Evolutionary conservation across 2,329 filamentous ascomycete species (phyloP), one percentile per base, ranked within the genome.

Genomic region (Botrytis pseudocinerea): DNA sequence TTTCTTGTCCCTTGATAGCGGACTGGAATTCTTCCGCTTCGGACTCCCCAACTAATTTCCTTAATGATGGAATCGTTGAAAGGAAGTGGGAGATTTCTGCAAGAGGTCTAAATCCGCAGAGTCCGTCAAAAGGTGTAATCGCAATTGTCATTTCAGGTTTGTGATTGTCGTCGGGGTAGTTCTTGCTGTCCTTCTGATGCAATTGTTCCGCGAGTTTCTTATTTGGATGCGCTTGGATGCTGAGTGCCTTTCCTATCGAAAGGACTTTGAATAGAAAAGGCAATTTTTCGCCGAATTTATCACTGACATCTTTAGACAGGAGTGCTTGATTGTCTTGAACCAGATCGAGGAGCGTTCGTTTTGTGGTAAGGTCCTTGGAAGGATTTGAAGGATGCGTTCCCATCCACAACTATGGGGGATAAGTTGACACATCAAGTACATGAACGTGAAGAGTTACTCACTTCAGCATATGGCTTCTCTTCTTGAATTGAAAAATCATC

Each of bases 121-220:
- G 88, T 0, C 96, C 96, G 81, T 98, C 95, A 77, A 99, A 99
- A 0, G 94, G 92, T 1, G 96, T 98, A 79, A 99, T 92, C 75
- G 96, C 96, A 82, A 99, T 97, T 75, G 96, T 95, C 96, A 99
- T 99, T 84, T 99, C 96, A 48, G 96, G 96, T 85, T 99, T 99
- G 87, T 99, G 96, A 85, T 99, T 99, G 85, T 98, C 95, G 86
- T 99, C 94, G 73, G 95, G 96, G 81, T 99, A 99, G 85, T 99
- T 97, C 84, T 93, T 93, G 66, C 94, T 88, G 81, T 99, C 95
- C 76, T 88, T 90, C 57, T 90, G 89, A 82, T 98, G 96, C 44
- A 99, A 86, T 81, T 94, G 85, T 84, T 97, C 95, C 69, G 96
- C 96, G 22, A 97, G 91, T 83, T 93, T 93, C 88, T 97, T 97